Evolutionary conservation across 768 basidiomycete genomes (phyloP).

Genomic region (Kwoniella pini): DNA sequence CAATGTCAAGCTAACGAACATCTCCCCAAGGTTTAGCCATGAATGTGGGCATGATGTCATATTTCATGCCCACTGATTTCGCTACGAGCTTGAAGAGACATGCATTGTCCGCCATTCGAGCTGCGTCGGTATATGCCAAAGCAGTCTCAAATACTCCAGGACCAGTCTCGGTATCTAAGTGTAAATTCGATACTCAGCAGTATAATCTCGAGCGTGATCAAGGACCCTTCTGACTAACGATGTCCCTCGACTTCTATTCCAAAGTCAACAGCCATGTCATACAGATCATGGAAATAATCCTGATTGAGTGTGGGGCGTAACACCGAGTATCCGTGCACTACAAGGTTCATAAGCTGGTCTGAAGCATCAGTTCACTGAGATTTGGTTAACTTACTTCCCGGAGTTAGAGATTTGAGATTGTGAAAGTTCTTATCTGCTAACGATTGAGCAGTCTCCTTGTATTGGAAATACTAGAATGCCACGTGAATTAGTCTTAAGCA

Average conservation of each 20-base stretch:
- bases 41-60: constrained; percentile 88
- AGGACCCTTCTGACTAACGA: no score
- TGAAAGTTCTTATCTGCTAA: constrained; percentile 75
- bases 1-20: constrained; percentile 60
- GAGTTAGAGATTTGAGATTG: constrained; percentile 74
- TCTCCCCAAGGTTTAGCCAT: constrained; percentile 98
- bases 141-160: constrained; percentile 56
- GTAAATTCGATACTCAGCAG: background rate
- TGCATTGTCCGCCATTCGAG: constrained; percentile 60
- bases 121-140: constrained; percentile 52
- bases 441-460: constrained; percentile 74
- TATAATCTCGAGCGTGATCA: no score
- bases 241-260: constrained; percentile 82
- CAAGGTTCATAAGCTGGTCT: background rate
- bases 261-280: constrained; percentile 67
- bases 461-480: constrained; percentile 53
- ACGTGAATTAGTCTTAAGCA: no score
- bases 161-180: constrained; percentile 55
- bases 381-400: constrained; percentile 73
- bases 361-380: background rate
- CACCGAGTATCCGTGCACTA: constrained; percentile 97
- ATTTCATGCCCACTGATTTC: constrained; percentile 87
- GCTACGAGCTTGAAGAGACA: constrained; percentile 87
- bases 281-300: constrained; percentile 84
- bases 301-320: constrained; percentile 86